A percentile compares a stretch with the other conserved stretches of the same genome.
Evolutionary conservation across 1,139 yeast genomes (phyloP).

Genomic region (Protomyces pachydermus): DNA sequence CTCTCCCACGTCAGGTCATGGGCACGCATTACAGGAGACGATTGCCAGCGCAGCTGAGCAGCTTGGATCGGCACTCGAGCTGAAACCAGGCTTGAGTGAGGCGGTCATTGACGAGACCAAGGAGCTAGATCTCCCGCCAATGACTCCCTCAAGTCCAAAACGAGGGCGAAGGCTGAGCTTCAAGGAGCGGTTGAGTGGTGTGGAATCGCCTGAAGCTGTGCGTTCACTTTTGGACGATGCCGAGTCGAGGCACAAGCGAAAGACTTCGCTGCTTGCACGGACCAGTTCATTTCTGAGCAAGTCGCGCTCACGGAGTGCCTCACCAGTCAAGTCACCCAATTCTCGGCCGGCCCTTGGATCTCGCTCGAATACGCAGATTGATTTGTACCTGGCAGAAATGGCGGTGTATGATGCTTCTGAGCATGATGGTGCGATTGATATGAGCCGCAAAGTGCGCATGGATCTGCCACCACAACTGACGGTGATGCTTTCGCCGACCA

Average conservation of each 20-base stretch:
- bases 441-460: background rate
- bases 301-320: slow-evolving; percentile 13
- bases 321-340: slow-evolving; percentile 4
- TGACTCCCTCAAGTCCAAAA: background rate
- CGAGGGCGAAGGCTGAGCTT: slow-evolving; percentile 24
- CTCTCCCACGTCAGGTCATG: background rate
- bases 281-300: slow-evolving; percentile 15
- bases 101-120: background rate
- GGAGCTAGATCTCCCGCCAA: background rate
- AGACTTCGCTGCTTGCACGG: slow-evolving; percentile 4
- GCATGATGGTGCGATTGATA: background rate
- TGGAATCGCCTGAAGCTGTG: background rate
- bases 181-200: slow-evolving; percentile 3
- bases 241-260: background rate
- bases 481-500: slow-evolving; percentile 13
- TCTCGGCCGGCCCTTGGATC: background rate
- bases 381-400: slow-evolving; percentile 8
- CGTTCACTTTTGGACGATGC: background rate
- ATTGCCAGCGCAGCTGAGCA: background rate
- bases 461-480: slow-evolving; percentile 8
- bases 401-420: slow-evolving; percentile 20
- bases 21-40: background rate
- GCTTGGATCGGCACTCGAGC: background rate
- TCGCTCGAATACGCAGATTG: background rate
- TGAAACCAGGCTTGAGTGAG: background rate